Base-by-base conservation (phyloP, 2,329 filamentous ascomycete genomes). In the Capronia epimyces region DNA sequence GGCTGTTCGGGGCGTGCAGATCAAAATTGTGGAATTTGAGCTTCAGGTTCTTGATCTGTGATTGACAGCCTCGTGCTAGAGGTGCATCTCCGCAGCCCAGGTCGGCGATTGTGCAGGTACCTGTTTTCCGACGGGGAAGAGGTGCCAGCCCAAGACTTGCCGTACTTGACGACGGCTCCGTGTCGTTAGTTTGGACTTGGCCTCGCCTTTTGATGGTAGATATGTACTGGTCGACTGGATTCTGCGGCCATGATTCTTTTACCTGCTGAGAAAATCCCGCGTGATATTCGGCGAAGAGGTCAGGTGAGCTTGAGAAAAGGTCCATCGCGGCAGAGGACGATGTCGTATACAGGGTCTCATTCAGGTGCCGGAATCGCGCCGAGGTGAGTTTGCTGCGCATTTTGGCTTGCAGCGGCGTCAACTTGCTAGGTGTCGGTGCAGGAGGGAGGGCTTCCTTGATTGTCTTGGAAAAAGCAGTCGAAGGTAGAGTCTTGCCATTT, bases 261-360 rank as follows among this genome's bases (percentile, higher is more conserved):
- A 97, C 93, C 72, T 98, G 93, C 46, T 90, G 87, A 1, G 90
- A 86, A 77, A 98, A 98, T 27, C 93, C 93, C 55, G 89, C 85
- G 71, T 98, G 93, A 70, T 98, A 98, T 71, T 97, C 90, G 60
- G 82, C 78, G 71, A 97, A 98, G 78, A 97, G 90, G 65, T 95
- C 88, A 0, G 93, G 93, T 43, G 87, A 88, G 27, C 86, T 76
- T 45, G 81, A 75, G 74, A 98, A 97, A 20, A 97, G 81, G 44
- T 78, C 73, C 61, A 93, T 82, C n/a, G 93, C 87, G 59, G 93
- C 83, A 29, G 76, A 75, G 0, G 93, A 98, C 1, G 90, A 87
- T 6, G 84, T 87, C 3, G 91, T 97, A 73, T 98, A 98, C 12
- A 98, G 83, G 0, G 89, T 91, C 73, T 98, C 87, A 69, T 98